Percentiles rank a stretch among this genome's conserved stretches.
Conservation (phyloP, 306 rosid species). For the Glycyrrhiza uralensis region DNA sequence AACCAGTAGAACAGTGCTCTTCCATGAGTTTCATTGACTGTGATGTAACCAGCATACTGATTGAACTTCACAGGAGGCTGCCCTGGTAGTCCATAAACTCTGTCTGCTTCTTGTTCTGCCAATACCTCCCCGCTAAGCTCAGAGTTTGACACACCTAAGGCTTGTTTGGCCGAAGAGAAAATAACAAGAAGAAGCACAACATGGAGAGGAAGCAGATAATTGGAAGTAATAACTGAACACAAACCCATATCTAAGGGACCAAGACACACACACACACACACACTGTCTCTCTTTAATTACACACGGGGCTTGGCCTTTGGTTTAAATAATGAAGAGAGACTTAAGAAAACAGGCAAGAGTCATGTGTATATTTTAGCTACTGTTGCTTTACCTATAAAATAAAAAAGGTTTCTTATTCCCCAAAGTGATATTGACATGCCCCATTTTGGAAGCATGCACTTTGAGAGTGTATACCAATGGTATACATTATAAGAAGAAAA, state of each 20-base stretch:
- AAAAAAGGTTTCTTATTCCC: background rate
- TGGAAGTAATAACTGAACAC: background rate
- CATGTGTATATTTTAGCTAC: slow-evolving; percentile 5
- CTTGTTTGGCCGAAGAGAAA: background rate
- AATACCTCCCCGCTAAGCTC: background rate
- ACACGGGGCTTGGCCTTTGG: background rate
- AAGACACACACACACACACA: too few relatives aligned
- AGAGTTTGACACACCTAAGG: background rate
- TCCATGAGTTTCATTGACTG: slow-evolving; percentile 66
- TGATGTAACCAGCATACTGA: slow-evolving; percentile 75
- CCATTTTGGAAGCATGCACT: slow-evolving; percentile 26
- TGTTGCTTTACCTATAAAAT: background rate
- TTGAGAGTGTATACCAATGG: background rate
- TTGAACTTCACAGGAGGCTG: slow-evolving; percentile 69
- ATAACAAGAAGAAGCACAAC: slow-evolving; percentile 9
- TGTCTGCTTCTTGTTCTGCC: slow-evolving; percentile 51
- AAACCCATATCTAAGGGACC: slow-evolving; percentile 28
- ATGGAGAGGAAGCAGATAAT: slow-evolving; percentile 13
- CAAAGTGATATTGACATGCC: background rate
- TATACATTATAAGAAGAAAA: background rate
- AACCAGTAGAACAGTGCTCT: slow-evolving; percentile 93
- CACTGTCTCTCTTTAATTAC: too few relatives aligned
- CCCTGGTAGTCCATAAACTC: slow-evolving; percentile 57
- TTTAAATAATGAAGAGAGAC: slow-evolving; percentile 28
- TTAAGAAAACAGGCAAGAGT: background rate